Evolutionary conservation across 257 asterid genomes (phyloP).

Genomic region (Datura wrightii): DNA sequence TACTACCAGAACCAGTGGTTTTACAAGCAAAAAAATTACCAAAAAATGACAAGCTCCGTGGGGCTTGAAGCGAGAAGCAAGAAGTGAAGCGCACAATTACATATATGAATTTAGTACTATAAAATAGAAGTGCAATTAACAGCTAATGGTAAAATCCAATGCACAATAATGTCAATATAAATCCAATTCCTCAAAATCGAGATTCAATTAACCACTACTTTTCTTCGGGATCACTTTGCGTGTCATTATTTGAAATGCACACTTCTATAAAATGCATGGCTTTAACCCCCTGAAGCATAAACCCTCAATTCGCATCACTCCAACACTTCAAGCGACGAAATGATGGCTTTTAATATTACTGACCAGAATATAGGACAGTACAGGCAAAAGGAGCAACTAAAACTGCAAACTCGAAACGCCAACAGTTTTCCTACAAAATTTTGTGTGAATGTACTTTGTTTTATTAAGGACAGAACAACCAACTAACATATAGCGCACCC

Average conservation of each 20-base stretch:
- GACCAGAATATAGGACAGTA: background rate
- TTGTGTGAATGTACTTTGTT: background rate
- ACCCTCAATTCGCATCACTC: background rate
- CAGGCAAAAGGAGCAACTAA: background rate
- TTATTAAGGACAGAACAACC: background rate
- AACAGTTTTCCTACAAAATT: background rate
- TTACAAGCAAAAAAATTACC: background rate
- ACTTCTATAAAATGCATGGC: background rate
- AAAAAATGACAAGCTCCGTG: background rate
- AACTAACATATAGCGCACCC: background rate
- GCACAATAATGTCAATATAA: background rate
- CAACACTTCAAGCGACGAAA: background rate
- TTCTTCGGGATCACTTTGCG: background rate
- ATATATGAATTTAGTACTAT: background rate
- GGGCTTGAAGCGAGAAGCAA: background rate
- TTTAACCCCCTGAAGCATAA: background rate
- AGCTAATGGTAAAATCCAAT: background rate
- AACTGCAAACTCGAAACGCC: background rate
- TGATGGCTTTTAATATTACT: background rate
- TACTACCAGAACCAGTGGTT: background rate
- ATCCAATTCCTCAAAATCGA: background rate
- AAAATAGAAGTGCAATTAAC: background rate
- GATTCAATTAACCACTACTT: background rate
- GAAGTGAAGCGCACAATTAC: conserved; percentile 4
- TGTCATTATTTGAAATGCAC: background rate